Base-by-base conservation (phyloP, 768 basidiomycete species). In the Amanita pallidorosea region DNA sequence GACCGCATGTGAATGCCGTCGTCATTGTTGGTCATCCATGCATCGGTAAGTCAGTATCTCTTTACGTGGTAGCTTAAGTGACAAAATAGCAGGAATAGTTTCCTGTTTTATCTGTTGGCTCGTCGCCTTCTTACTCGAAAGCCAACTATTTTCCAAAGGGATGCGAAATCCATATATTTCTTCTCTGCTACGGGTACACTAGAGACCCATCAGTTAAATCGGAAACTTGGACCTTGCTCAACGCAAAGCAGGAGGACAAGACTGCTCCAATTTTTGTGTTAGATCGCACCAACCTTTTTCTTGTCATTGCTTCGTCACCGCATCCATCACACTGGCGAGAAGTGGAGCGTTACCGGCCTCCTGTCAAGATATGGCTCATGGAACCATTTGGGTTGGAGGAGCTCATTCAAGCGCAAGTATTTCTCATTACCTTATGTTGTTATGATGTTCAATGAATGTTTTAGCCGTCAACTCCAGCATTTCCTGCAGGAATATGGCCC, bases 101-200 rank as follows among this genome's bases (percentile, higher is more conserved):
- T 53, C 36, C 40, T 53, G 45, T 53, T 45, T 34, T 52, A 52
- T 44, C 51, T 52, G 33, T 53, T 53, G 45, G 52, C 45, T 38
- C 34, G 23, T 33, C 52, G 52, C 37, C 52, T 53, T 36, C 52
- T 53, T 29, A 20, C 25, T 27, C 52, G 45, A 46, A 45, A 53
- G 45, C 36, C 45, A 53, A 53, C 43, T 45, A 45, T 45, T 45
- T 45, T 45, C 43, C 43, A 45, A 45, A 9, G 43, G 43, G 43
- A 45, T 45, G 43, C 43, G 13, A 45, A 29, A 45, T 45, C 43
- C 25, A 45, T 45, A 9, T 45, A 45, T 45, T 45, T 45, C 43
- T 45, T 45, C 43, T 45, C 43, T 45, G 43, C 43, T 45, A 45
- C 43, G 25, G 43, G 43, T 27, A 45, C 43, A 45, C 43, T 45